Evolutionary conservation across 768 basidiomycete species (phyloP), one percentile per base, ranked within the genome.

Genomic region (Boletus subparvulus): DNA sequence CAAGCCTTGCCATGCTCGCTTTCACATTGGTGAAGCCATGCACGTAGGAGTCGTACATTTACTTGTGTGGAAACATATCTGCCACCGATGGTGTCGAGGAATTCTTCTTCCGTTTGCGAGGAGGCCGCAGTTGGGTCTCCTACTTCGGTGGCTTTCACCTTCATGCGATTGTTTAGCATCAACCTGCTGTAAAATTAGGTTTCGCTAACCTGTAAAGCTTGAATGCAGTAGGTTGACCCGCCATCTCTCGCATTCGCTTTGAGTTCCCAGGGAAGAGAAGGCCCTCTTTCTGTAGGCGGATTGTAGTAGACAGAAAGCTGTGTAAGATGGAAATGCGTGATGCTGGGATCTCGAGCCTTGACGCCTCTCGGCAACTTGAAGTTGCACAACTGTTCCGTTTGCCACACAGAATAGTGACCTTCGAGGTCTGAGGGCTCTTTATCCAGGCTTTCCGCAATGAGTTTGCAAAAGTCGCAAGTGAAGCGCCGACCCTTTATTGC

Each of bases 291-390:
- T 11, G 4, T 7, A 8, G 37, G 7, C 16, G 37, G 14, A 7
- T 39, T 4, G 16, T 16, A 17, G 8, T 7, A 16, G 16, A 39
- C 37, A 3, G 37, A 17, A 26, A 26, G 2, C 19, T 61, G 37
- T 6, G 62, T 64, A 33, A 64, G 13, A 56, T 64, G 62, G 52
- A 56, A 56, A 46, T 64, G 62, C 2, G 53, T 60, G 42, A 52
- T 24, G 17, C 28, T 39, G 7, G 54, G 35, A 46, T 64, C 58
- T 4, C 9, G 6, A 35, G 46, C 33, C 46, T 49, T 1, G 47
- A 59, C 35, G 17, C 35, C 17, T 5, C 0, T 13, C 2, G 59
- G 62, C 17, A 56, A 48, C 35, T 11, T 24, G 47, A 64, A 64
- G 6, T 11, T 48, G 47, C 62, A 51, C 28, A 32, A 14, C 16